A percentile compares a stretch with the other conserved stretches of the same genome.
phyloP scores from a whole-genome alignment of 345 rosid species.

The Lumnitzera racemosa region DNA sequence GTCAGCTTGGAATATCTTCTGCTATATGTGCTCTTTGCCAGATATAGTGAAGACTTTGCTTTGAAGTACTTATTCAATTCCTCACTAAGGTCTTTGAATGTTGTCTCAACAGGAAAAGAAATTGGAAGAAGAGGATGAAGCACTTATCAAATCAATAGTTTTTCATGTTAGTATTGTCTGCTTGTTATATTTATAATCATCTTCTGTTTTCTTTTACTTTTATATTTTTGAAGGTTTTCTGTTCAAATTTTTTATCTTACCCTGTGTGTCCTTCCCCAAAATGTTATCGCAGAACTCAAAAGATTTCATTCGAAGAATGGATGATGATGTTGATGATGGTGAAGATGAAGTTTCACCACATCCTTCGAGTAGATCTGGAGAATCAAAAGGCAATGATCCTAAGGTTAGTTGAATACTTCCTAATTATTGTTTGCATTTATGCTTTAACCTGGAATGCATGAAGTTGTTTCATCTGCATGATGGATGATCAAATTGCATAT shows the following conservation, averaged over 20 bases:
- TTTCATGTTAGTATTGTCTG: conserved; percentile 8
- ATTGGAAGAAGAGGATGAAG: conserved; percentile 21
- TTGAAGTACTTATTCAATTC: background rate
- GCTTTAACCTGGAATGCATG: background rate
- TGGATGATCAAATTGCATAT: too few species aligned
- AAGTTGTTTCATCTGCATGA: background rate
- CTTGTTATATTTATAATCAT: background rate
- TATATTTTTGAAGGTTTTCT: background rate
- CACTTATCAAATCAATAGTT: conserved; percentile 8
- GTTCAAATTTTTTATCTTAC: background rate
- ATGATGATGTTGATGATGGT: conserved; percentile 10
- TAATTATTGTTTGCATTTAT: background rate
- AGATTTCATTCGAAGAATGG: conserved; percentile 11
- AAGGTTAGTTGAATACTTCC: conserved; percentile 13
- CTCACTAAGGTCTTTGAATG: background rate
- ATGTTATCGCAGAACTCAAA: conserved; percentile 2
- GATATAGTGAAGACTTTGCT: background rate
- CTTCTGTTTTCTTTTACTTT: background rate
- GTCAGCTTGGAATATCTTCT: background rate
- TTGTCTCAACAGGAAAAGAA: conserved; percentile 12
- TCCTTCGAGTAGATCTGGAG: conserved; percentile 1
- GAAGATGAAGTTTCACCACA: conserved; percentile 4
- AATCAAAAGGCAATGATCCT: background rate
- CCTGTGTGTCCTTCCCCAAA: background rate
- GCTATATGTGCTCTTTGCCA: background rate